Base-by-base conservation (phyloP, 441 rosid species). In the Pelargonium citronellum region DNA sequence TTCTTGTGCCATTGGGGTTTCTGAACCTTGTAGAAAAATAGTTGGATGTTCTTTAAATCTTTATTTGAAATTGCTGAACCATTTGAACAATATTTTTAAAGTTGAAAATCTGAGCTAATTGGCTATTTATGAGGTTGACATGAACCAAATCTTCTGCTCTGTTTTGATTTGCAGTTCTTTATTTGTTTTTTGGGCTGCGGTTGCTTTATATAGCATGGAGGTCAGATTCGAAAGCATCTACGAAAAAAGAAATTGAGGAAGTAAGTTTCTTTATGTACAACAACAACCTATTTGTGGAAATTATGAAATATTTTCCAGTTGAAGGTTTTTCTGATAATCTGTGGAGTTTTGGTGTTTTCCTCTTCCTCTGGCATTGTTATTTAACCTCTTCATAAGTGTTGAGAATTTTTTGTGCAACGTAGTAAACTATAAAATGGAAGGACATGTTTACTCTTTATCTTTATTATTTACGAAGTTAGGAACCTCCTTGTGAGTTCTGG, bases 181-280 rank as follows among this genome's bases (percentile, higher is more conserved):
- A 95, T 81, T 85, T 87, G 53, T 92, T 90, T 80, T 95, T 95
- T 68, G 98, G 99, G 17, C 77, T 95, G 67, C 91, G 98, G 69
- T 76, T 95, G 69, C 95, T 95, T 78, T 95, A 92, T 85, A 95
- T 95, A 79, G 99, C 99, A 57, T 95, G 98, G 98, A 92, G 87
- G 78, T 90, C 99, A 34, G 96, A 95, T 87, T 70, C 99, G 75
- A 95, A 92, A 83, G 76, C 90, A 49, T 83, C 83, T 66, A 97
- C 92, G 83, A 92, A 95, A 78, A 92, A 91, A 70, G 99, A 95
- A 89, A 89, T 95, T 81, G 97, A 95, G 76, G 99, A 92, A 80
- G 99, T 95, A 86, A 57, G 88, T 75, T 58, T 64, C 58, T 47
- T 51, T 51, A 2, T n/a, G 58, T n/a, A 13, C 16, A 16, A n/a